Evolutionary conservation across 768 basidiomycete species (phyloP), one percentile per base, ranked within the genome.

Genomic region (Naganishia randhawae): DNA sequence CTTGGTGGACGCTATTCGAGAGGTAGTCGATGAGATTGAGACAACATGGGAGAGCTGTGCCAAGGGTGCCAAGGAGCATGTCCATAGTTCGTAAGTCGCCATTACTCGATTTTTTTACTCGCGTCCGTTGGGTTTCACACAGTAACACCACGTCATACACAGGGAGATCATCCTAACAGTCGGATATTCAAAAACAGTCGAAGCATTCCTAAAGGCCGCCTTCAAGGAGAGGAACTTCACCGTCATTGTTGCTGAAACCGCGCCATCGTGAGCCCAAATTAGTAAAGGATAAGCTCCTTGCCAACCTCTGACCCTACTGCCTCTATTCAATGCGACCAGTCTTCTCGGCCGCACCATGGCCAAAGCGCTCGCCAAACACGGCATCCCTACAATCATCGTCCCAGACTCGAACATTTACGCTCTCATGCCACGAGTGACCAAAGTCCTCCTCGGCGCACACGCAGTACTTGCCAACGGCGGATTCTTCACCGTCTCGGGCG

Each of bases 391-490:
- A n/a, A 90, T 97, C 77, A 88, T 99, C 54, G 88, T 98, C 62
- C 95, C 96, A 48, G 95, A 98, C 80, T 93, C 92, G 9, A 93
- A 92, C 29, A 88, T 97, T 78, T 95, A 90, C 77, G 92, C 93
- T 13, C 85, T 99, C 71, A 91, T 98, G 87, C 95, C 96, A 5
- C 87, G 95, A 69, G 90, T 95, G 69, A 95, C 93, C 82, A 99
- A 99, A 81, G 89, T 98, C 73, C 87, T 99, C 68, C 84, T 99
- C 52, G 92, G 93, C 32, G 89, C 93, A 13, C 95, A 97, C 80
- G 88, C 90, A n/a, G 89, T 98, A 74, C 87, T 96, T 57, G 94
- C 95, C 29, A 95, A 97, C 75, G 96, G 96, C 16, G 93, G 94
- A 16, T 89, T 97, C 85, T 93, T 95, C 78, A 89, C 91, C 17